Conservation (phyloP, 306 rosid genomes). For the Sphenostylis stenocarpa region DNA sequence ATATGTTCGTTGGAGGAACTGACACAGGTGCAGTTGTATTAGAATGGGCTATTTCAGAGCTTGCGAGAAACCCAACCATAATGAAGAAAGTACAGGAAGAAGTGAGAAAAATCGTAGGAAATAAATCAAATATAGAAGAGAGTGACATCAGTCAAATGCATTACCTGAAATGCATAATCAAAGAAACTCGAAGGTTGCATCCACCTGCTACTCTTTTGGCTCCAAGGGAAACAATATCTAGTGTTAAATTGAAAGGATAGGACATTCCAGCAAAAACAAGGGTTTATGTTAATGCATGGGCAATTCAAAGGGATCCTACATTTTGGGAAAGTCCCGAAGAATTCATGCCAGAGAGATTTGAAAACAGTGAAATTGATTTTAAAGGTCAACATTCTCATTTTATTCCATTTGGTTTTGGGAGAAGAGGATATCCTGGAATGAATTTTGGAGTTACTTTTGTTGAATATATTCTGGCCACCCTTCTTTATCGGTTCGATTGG, state of each 20-base stretch:
- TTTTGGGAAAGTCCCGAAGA: slow-evolving; percentile 33
- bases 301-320: slow-evolving; percentile 42
- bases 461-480: slow-evolving; percentile 43
- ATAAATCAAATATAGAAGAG: slow-evolving; percentile 38
- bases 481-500: slow-evolving; percentile 45
- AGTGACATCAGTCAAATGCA: slow-evolving; percentile 45
- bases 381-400: slow-evolving; percentile 1
- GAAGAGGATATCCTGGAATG: slow-evolving; percentile 39
- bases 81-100: slow-evolving; percentile 66
- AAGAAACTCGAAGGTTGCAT: slow-evolving; percentile 56
- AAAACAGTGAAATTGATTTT: background rate
- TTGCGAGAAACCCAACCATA: slow-evolving; percentile 37
- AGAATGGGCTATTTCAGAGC: slow-evolving; percentile 61
- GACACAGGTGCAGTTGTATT: slow-evolving; percentile 37
- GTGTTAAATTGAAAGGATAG: slow-evolving; percentile 40
- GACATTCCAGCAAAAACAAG: slow-evolving; percentile 38
- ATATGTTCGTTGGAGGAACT: slow-evolving; percentile 3
- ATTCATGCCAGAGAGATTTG: slow-evolving; percentile 39
- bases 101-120: slow-evolving; percentile 48
- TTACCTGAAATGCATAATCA: slow-evolving; percentile 48
- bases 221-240: slow-evolving; percentile 37
- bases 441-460: slow-evolving; percentile 9
- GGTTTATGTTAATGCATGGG: slow-evolving; percentile 46
- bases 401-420: slow-evolving; percentile 39
- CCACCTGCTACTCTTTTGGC: slow-evolving; percentile 42